Conservation (phyloP, 1,139 yeast genomes). For the Arxiozyma heterogenica region DNA sequence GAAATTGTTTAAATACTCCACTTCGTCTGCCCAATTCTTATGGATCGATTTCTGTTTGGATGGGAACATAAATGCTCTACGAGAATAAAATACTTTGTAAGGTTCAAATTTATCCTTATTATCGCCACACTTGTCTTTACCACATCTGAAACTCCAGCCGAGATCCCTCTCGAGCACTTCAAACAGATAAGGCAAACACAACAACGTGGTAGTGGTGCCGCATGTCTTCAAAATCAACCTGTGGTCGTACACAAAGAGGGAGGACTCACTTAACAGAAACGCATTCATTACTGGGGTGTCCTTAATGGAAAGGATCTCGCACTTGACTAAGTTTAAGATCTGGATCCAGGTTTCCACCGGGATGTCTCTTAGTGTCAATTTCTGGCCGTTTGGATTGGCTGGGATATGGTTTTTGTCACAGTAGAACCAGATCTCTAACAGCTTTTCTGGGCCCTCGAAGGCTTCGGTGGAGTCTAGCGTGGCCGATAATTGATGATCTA, state of each 20-base stretch:
- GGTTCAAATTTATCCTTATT: slow-evolving; percentile 32
- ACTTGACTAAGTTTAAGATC: slow-evolving; percentile 71
- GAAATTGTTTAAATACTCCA: slow-evolving; percentile 52
- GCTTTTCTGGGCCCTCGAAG: slow-evolving; percentile 95
- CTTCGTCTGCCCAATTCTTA: slow-evolving; percentile 76
- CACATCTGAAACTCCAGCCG: slow-evolving; percentile 29
- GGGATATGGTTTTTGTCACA: slow-evolving; percentile 36
- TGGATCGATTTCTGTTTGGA: slow-evolving; percentile 75
- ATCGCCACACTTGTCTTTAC: slow-evolving; percentile 14
- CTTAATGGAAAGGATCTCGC: slow-evolving; percentile 79
- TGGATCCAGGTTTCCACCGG: slow-evolving; percentile 61
- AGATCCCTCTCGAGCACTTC: slow-evolving; percentile 39
- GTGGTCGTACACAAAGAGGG: slow-evolving; percentile 81
- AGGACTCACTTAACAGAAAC: slow-evolving; percentile 79
- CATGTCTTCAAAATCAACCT: slow-evolving; percentile 85
- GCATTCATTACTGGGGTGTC: slow-evolving; percentile 65
- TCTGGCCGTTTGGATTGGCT: slow-evolving; percentile 12
- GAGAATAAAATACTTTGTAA: slow-evolving; percentile 73
- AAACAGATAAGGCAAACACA: slow-evolving; percentile 61
- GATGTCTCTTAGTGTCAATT: slow-evolving; percentile 50
- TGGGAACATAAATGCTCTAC: slow-evolving; percentile 91
- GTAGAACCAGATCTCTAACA: slow-evolving; percentile 84
- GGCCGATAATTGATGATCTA: slow-evolving; percentile 72
- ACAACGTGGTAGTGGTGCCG: slow-evolving; percentile 87
- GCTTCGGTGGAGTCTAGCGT: slow-evolving; percentile 80